Evolutionary conservation across 768 basidiomycete species (phyloP), one percentile per base, ranked within the genome.

Genomic region (Tricholoma sp.): DNA sequence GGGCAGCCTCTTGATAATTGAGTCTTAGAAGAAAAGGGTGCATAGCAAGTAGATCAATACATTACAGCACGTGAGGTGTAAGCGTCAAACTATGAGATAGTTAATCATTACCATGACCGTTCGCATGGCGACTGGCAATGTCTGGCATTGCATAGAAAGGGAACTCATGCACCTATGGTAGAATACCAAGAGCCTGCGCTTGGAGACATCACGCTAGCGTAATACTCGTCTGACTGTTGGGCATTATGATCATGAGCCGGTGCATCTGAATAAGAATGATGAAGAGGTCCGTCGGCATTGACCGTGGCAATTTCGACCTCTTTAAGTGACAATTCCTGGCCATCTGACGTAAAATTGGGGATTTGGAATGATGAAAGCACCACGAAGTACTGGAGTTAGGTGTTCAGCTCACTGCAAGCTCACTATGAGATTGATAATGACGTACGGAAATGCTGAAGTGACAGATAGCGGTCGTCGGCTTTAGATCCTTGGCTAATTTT

Each of bases 251-350:
- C 15, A 47, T 13, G 24, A 13, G 44, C 44, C 4, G 44, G 44
- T 10, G 24, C 44, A 28, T 47, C 44, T 6, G 80, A 71, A 61
- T 80, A 81, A 20, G 76, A 74, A 24, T 72, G 70, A 18, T 78
- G 74, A 24, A 78, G 75, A n/a, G 79, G 77, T 15, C 80, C 81
- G 65, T 74, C 75, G 6, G 76, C 74, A 55, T 79, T 72, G 68
- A 76, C 73, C 2, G 80, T 81, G 20, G 76, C 76, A 52, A 83
- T 80, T 61, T 79, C 76, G 29, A 83, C 77, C 15, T 77, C 76
- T 62, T 79, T 77, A 9, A 74, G 75, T 41, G 80, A 65, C 18
- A 82, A 69, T 6, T 73, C 67, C 4, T 69, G 63, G 13, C 67
- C 63, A 53, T 75, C 72, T 11, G 77, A 70, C n/a, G 68, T 62